Base-by-base conservation (phyloP, 371 early-diverging fungal species). In the Mortierella sp. region DNA sequence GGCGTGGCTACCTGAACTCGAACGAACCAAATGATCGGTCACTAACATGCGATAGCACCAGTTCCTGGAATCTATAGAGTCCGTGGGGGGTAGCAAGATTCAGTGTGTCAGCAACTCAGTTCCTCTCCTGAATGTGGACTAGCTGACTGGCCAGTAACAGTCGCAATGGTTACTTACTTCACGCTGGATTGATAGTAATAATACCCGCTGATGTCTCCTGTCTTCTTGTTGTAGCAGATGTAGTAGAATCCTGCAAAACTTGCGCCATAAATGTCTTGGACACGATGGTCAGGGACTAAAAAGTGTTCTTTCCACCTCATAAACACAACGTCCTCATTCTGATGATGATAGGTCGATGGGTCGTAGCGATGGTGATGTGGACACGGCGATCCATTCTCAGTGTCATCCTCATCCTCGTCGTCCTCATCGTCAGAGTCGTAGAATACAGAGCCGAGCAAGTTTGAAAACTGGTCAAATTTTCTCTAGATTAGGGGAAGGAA, bases 231-330 rank as follows among this genome's bases (percentile, higher is more conserved):
- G 67, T 90, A 96, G 63, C 92, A 91, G 54, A 96, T 94, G 63
- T 96, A 97, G 79, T 97, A 97, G 71, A 96, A 97, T 13, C 98
- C 98, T 14, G 93, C 96, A 85, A 93, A 97, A 69, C 92, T 92
- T 7, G 98, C 98, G 22, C 98, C 98, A 60, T 88, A 81, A 60
- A 98, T 92, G 17, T 82, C 85, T 58, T 82, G 86, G 37, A 97
- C 90, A 56, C 85, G 85, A 82, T 97, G 96, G 81, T 98, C 95
- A 22, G 98, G 97, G 7, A 97, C 95, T 41, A 98, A 79, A 73
- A 97, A 98, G 57, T 91, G 92, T 77, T 98, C 98, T 83, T 96
- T 97, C 96, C 96, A 96, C 28, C 98, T 88, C 98, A 97, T 97
- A 76, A 94, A 97, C 14, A 97, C 82, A 59, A 86, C 87, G 60